Conservation (phyloP, 345 rosid species). For the Corchorus capsularis region DNA sequence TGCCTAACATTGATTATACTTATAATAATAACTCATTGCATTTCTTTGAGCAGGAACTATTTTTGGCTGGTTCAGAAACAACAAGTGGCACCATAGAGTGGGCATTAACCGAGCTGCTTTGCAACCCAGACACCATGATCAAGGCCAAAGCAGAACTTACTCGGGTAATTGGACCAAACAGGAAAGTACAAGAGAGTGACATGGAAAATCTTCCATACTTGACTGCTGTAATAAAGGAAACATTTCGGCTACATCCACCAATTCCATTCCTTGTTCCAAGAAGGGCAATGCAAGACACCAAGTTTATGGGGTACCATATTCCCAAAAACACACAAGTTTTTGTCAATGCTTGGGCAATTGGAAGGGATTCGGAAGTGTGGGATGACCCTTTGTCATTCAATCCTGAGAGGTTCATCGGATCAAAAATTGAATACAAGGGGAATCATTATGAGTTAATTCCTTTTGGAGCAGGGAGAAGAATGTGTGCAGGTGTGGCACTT, state of each 20-base stretch:
- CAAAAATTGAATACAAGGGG: constrained; percentile 4
- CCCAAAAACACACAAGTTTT: constrained; percentile 53
- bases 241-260: constrained; percentile 57
- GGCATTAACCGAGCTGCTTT: constrained; percentile 67
- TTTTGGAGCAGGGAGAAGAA: constrained; percentile 23
- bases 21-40: not conserved
- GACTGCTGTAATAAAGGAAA: constrained; percentile 54
- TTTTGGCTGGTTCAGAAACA: constrained; percentile 63
- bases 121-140: constrained; percentile 41
- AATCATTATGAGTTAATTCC: constrained; percentile 11
- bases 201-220: constrained; percentile 51
- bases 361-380: constrained; percentile 59
- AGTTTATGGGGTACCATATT: constrained; percentile 50
- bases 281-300: constrained; percentile 44
- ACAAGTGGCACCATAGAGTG: constrained; percentile 65
- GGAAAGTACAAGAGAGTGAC: constrained; percentile 54
- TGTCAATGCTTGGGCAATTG: constrained; percentile 67
- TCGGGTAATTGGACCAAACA: constrained; percentile 41
- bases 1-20: too few relatives aligned
- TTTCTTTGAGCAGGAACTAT: constrained; percentile 50
- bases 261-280: constrained; percentile 63
- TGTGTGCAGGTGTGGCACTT: constrained; percentile 28
- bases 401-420: constrained; percentile 22
- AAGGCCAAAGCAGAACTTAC: constrained; percentile 54
- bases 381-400: constrained; percentile 28